Evolutionary conservation across 345 rosid genomes (phyloP).

Genomic region (Boechera stricta): DNA sequence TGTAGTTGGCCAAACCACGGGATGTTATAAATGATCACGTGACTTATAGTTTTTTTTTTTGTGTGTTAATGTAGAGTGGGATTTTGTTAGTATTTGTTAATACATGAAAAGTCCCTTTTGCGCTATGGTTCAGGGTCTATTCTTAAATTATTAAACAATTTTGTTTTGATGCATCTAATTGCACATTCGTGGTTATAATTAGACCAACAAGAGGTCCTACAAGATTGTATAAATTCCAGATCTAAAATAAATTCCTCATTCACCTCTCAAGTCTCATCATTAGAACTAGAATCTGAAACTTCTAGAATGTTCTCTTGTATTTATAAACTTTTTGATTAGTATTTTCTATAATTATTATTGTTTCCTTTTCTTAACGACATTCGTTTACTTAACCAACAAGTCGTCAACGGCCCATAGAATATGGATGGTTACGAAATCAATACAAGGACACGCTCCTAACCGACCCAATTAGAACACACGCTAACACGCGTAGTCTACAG

Average conservation of each 20-base stretch:
- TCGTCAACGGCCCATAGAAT: constrained; percentile 42
- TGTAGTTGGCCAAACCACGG: neutral
- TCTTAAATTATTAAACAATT: too few species aligned
- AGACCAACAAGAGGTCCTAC: neutral
- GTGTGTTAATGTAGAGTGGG: neutral
- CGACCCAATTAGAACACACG: constrained; percentile 27
- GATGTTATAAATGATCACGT: neutral
- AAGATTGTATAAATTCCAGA: constrained; percentile 2
- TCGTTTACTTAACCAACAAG: constrained; percentile 41
- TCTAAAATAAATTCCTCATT: neutral
- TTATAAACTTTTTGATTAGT: neutral
- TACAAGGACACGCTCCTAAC: constrained; percentile 14
- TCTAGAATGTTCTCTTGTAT: neutral
- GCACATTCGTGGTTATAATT: neutral
- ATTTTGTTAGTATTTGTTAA: too few species aligned
- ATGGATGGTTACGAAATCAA: constrained; percentile 18
- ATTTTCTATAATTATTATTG: too few species aligned
- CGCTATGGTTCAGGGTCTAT: too few species aligned
- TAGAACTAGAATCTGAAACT: neutral
- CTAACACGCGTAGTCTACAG: constrained; percentile 18
- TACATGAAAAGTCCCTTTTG: too few species aligned
- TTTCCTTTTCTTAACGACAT: constrained; percentile 40
- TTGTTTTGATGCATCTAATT: neutral
- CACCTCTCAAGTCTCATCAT: neutral
- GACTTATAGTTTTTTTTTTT: neutral